Base-by-base conservation (phyloP, 352 stramenopile genomes). In the Pythium apleroticum region DNA sequence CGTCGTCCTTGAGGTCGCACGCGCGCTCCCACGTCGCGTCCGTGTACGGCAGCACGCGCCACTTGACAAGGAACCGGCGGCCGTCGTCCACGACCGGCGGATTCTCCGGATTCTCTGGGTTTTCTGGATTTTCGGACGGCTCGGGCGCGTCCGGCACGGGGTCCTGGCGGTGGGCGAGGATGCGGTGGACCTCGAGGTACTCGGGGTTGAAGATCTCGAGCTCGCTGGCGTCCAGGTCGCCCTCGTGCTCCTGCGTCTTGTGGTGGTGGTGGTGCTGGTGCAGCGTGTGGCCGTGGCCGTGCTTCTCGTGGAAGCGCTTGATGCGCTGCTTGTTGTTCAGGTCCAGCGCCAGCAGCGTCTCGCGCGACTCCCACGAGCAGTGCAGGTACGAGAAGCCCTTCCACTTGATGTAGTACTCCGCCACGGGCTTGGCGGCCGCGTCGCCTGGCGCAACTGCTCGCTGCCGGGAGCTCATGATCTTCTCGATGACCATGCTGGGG, bases 321-420 rank as follows among this genome's bases (percentile, higher is more conserved):
- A 96, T 89, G 28, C 84, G 83, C 66, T 89, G 79, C 74, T 95
- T 96, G 72, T 96, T 96, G 24, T 73, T 68, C 28, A 81, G 73
- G 52, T 96, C 87, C 15, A 96, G 76, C 2, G 83, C 79, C 65
- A 95, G 68, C 53, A 95, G 74, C 60, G 88, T 76, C 37, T 93
- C 77, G 10, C 75, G 69, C 0, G 78, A 81, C 72, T 96, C 87
- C 89, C 89, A 97, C 69, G 86, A 89, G 45, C 81, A 86, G 66
- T 96, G 89, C 69, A 97, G 79, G 74, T 96, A 93, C 52, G 88
- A 93, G 57, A 94, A 95, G 14, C 84, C 86, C 66, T 94, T 95
- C 88, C 88, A 97, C 74, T 97, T 97, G 73, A 97, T 95, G 25
- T 88, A 84, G 59, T 95, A 97, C 73, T 98, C 87, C 3, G 72